Base-by-base conservation (phyloP, 768 basidiomycete species). In the Suillus brevipes region DNA sequence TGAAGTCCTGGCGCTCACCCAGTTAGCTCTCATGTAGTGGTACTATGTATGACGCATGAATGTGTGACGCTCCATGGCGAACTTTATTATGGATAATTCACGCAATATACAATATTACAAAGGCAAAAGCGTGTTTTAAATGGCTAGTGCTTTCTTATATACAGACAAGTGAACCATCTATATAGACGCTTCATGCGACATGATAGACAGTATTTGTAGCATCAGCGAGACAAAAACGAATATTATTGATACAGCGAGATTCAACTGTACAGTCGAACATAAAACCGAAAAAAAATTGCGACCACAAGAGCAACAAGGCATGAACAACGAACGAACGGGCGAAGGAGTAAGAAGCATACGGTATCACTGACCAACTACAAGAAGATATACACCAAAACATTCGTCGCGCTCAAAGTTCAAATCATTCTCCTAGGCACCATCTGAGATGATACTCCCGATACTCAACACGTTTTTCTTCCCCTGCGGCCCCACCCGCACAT, bases 391-490 rank as follows among this genome's bases (percentile, higher is more conserved):
- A 55, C 31, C 31, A 34, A 55, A n/a, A 5, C 53, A 12, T 31
- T 55, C 31, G 6, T 34, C 6, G 20, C 53, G 20, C 53, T 55
- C 31, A 55, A n/a, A 34, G 20, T 55, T 20, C 31, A 20, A 34
- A 55, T 2, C 52, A 53, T 31, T 18, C 18, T 28, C 28, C 31
- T 55, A 55, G 10, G 20, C 53, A n/a, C 53, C 82, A 61, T 86
- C 87, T 45, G 86, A 88, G 63, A 89, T 89, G 63, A 90, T 90
- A 69, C 86, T 89, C 62, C 87, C 87, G 67, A 90, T 90, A 69
- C 87, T 89, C 77, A 90, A 71, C 62, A 82, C 84, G 68, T 88
- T 89, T 77, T 86, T 89, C 82, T 88, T 89, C 45, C 81, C 74
- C 0, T 58, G 64, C 1, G 64, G 61, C 1, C 68, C 70, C 9